Evolutionary conservation across 164 flowering plant genomes (phyloP).

Genomic region (Aristolochia fimbriata): DNA sequence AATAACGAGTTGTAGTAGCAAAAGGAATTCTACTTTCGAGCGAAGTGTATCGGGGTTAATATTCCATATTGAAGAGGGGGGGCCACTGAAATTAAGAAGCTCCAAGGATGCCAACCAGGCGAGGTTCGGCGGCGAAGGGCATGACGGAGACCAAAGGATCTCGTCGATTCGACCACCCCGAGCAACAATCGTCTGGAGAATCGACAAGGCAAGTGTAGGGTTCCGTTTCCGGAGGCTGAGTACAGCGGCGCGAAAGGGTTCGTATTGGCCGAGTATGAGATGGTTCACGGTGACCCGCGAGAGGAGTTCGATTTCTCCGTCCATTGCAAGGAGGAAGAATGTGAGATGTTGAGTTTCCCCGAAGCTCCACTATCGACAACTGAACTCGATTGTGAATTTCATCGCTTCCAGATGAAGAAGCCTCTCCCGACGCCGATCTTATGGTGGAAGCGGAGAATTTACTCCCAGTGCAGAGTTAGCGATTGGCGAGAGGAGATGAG

Average conservation of each 20-base stretch:
- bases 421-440: too few relatives aligned
- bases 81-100: constrained; percentile 35
- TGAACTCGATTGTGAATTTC: too few relatives aligned
- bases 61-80: constrained; percentile 38
- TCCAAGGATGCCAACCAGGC: constrained; percentile 59
- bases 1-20: constrained; percentile 39
- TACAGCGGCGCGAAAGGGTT: constrained; percentile 66
- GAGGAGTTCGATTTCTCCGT: constrained; percentile 61
- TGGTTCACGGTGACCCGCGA: constrained; percentile 66
- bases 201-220: constrained; percentile 51
- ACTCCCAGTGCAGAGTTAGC: too few relatives aligned
- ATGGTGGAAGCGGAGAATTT: too few relatives aligned
- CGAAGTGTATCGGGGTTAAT: constrained; percentile 41
- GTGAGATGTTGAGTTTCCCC: too few relatives aligned
- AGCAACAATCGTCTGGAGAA: constrained; percentile 63
- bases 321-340: constrained; percentile 23
- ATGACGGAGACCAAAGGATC: constrained; percentile 43
- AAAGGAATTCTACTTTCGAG: constrained; percentile 59
- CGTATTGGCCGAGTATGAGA: constrained; percentile 81
- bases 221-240: constrained; percentile 47
- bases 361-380: too few relatives aligned
- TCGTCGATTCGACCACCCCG: constrained; percentile 37
- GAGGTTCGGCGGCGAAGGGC: constrained; percentile 62
- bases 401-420: too few relatives aligned
- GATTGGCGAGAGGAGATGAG: too few relatives aligned